Evolutionary conservation across 805 yeast genomes (phyloP), one percentile per base, ranked within the genome.

Genomic region (Wickerhamomyces bisporus): DNA sequence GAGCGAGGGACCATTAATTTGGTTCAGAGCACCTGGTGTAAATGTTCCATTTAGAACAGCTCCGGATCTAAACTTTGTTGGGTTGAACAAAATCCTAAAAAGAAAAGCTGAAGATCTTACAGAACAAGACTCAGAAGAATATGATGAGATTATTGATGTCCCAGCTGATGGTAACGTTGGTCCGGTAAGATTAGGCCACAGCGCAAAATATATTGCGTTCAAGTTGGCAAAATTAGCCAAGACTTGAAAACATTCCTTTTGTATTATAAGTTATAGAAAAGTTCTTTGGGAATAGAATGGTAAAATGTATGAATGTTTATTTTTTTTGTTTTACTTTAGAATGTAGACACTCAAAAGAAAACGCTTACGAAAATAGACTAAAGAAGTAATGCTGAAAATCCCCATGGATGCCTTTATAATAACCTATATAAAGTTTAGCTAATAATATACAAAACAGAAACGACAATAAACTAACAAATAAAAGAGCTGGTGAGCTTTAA

Each of bases 191-290:
- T 55, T 80, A 26, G 87, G 94, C 6, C 94, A 86, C 52, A 75
- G 84, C 36, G 86, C 87, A 2, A 69, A 71, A 51, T 88, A 84
- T 53, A 58, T 87, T 54, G 85, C 86, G 2, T 79, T 73, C 73
- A 76, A 72, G 53, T 41, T 42, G 27, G 42, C 39, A 6, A 51
- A 51, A 26, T 14, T 43, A 16, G 37, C 30, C 8, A 7, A 21
- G 30, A 10, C 15, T 23, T 20, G 27, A 20, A 12, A 34, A n/a
- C n/a, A n/a, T n/a, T n/a, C n/a, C n/a, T n/a, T n/a, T n/a, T n/a
- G n/a, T n/a, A n/a, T n/a, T n/a, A n/a, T n/a, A n/a, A n/a, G n/a
- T n/a, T n/a, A n/a, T n/a, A n/a, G n/a, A n/a, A n/a, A n/a, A n/a
- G n/a, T n/a, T n/a, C n/a, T n/a, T n/a, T 14, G 12, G 12, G 25